Base-by-base conservation (phyloP, 2,329 filamentous ascomycete genomes). In the Chalara sp. region DNA sequence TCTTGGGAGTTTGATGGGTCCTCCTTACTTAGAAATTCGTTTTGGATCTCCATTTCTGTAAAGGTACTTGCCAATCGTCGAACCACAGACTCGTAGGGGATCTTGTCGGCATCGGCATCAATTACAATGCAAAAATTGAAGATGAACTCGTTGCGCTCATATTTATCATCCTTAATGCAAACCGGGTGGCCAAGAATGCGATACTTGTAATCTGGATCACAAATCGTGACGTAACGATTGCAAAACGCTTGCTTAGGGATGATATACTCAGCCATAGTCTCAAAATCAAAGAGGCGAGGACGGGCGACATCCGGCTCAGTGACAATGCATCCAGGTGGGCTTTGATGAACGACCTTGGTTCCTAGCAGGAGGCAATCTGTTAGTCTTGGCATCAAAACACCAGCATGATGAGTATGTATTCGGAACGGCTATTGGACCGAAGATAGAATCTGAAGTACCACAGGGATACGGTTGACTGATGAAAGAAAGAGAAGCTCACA, bases 101-200 rank as follows among this genome's bases (percentile, higher is more conserved):
- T 80, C 66, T 87, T 87, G 63, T 95, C 87, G 4, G 78, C 74
- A 33, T 78, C 73, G 51, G 83, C 79, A 47, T 86, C 80, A 46
- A 96, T 76, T 31, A 96, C 86, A 43, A 97, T 75, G 53, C 89
- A 90, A 65, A 97, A 96, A 69, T 97, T 97, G 80, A 97, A 99
- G 65, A 96, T 96, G 74, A 96, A 97, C 68, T 95, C 89, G 70
- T 96, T 96, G 52, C 93, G 85, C 63, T 86, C 82, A 65, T 97
- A 96, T 59, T 86, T 85, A 50, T 83, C 79, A 57, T 90, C 81
- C 47, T 86, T 82, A 64, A 97, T 89, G 65, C 89, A 92, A 48
- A 97, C 86, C 0, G 93, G 93, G 62, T 90, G 89, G 12, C 91
- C 89, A 33, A 99, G 78, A 50, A 99, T 82, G 52, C 84, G 83